Conservation (phyloP, 805 yeast genomes). For the Candida odintsovae region DNA sequence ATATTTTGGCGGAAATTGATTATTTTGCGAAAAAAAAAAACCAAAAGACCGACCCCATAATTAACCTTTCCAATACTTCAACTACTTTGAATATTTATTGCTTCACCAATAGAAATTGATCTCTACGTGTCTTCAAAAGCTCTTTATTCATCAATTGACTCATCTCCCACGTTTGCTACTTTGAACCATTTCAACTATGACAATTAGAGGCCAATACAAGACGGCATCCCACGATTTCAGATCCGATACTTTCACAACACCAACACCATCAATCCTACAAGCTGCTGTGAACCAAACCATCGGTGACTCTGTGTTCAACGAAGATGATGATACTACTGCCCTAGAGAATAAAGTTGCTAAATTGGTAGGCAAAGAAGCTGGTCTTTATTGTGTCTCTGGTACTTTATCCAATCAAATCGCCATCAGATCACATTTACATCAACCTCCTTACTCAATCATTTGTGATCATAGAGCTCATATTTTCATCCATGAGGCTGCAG, state of each 20-base stretch:
- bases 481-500: slow-evolving; percentile 83
- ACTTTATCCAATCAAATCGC: slow-evolving; percentile 89
- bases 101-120: too few relatives aligned
- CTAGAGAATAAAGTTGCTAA: slow-evolving; percentile 61
- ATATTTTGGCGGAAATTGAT: too few relatives aligned
- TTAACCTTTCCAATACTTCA: too few relatives aligned
- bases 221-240: slow-evolving; percentile 44
- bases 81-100: too few relatives aligned
- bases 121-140: too few relatives aligned
- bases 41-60: too few relatives aligned
- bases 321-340: slow-evolving; percentile 63
- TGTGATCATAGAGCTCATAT: slow-evolving; percentile 88
- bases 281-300: slow-evolving; percentile 51
- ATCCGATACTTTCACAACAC: slow-evolving; percentile 89
- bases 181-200: background rate
- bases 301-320: slow-evolving; percentile 89
- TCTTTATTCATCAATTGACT: too few relatives aligned
- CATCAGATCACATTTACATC: slow-evolving; percentile 63
- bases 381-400: slow-evolving; percentile 80
- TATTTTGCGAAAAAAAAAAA: too few relatives aligned
- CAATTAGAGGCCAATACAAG: slow-evolving; percentile 1
- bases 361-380: slow-evolving; percentile 76
- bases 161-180: too few relatives aligned
- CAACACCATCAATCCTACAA: slow-evolving; percentile 65
- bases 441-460: slow-evolving; percentile 81